Conservation (phyloP, 2,329 filamentous ascomycete species). For the Ceratocystis diversiconidia region DNA sequence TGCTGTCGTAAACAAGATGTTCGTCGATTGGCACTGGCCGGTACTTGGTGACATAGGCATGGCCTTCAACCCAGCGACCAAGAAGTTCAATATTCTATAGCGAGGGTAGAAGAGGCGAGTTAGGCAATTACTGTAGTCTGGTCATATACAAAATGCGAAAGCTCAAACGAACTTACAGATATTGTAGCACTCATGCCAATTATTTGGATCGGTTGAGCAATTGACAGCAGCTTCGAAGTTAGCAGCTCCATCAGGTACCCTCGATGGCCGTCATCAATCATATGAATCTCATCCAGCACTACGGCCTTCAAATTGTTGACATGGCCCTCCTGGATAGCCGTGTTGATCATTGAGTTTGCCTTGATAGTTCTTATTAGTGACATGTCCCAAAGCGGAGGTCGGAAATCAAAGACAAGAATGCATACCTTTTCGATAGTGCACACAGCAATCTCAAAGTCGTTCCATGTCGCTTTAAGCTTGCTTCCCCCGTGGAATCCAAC, state of each 20-base stretch:
- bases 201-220: constrained; percentile 54
- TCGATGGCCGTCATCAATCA: constrained; percentile 62
- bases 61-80: constrained; percentile 54
- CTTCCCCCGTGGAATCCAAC: constrained; percentile 64
- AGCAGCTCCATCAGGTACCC: constrained; percentile 64
- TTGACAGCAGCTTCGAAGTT: constrained; percentile 55
- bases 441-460: constrained; percentile 62
- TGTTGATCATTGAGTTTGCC: constrained; percentile 62
- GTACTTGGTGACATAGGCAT: constrained; percentile 59
- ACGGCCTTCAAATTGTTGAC: constrained; percentile 51
- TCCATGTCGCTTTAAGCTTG: constrained; percentile 51
- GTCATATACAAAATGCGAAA: too few relatives aligned
- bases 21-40: constrained; percentile 63
- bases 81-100: constrained; percentile 53
- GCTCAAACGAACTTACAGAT: constrained; percentile 37
- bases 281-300: constrained; percentile 67
- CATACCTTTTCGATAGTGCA: constrained; percentile 62
- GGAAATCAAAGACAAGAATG: neutral
- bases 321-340: constrained; percentile 55
- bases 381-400: neutral
- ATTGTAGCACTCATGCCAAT: constrained; percentile 71
- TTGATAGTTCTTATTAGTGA: constrained; percentile 24
- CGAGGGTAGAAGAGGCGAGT: neutral
- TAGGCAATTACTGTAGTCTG: neutral
- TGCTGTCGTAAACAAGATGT: constrained; percentile 56